These are phyloP conservation scores for Alternaria angustiovoidea DNA, from an alignment of 2,329 filamentous ascomycete species.

Conservation along the genomic window DNA sequence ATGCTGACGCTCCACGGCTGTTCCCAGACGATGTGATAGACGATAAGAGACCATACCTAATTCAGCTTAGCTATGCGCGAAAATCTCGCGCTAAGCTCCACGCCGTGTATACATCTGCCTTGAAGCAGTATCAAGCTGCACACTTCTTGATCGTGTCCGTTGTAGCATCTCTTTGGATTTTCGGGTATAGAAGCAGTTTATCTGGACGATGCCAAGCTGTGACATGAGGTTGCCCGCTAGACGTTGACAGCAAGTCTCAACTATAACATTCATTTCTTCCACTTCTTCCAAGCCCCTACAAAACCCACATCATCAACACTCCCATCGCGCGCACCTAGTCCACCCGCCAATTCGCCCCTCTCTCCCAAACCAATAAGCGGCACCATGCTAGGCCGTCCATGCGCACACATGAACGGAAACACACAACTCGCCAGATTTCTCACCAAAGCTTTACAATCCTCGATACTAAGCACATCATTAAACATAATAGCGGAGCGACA, in stretches of 20 bases:
- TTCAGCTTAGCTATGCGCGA: neutral
- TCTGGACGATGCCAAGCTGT: too few relatives aligned
- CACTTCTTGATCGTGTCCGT: too few relatives aligned
- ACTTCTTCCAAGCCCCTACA: conserved; percentile 1
- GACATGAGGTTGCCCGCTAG: too few relatives aligned
- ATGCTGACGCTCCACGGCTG: too few relatives aligned
- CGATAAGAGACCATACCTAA: neutral
- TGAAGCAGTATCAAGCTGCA: too few relatives aligned
- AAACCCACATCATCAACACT: neutral
- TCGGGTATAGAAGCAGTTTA: too few relatives aligned
- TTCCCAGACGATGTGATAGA: neutral
- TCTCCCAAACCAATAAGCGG: conserved; percentile 50
- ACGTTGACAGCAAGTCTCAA: too few relatives aligned
- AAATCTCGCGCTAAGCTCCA: neutral
- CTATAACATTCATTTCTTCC: neutral
- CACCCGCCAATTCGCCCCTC: neutral
- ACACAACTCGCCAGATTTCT: conserved; percentile 65
- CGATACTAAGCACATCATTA: conserved; percentile 70
- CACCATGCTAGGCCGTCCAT: conserved; percentile 68
- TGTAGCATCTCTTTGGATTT: too few relatives aligned
- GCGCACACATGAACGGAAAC: conserved; percentile 85
- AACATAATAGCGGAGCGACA: conserved; percentile 88
- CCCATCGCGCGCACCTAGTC: neutral
- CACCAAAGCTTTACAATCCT: conserved; percentile 68
- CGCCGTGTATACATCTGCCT: too few relatives aligned